Evolutionary conservation across 345 rosid genomes (phyloP).

Genomic region (Jatropha curcas): DNA sequence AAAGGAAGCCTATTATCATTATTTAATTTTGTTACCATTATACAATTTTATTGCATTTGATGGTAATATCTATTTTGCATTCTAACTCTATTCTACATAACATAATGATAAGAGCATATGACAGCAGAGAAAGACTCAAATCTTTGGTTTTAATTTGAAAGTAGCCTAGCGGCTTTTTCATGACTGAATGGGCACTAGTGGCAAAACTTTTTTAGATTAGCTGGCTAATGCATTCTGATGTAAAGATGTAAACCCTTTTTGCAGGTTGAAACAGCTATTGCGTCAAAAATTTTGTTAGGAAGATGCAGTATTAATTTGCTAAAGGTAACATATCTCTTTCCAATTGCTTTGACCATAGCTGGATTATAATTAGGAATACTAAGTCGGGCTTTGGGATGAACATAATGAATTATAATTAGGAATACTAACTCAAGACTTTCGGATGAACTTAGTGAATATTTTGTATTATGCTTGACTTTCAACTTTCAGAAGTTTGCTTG

Average conservation of each 20-base stretch:
- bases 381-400: constrained; percentile 9
- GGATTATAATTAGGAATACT: constrained; percentile 19
- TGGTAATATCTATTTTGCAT: background rate
- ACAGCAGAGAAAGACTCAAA: background rate
- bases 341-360: background rate
- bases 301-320: constrained; percentile 52
- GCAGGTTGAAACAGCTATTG: constrained; percentile 74
- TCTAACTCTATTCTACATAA: background rate
- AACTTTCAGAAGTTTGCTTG: constrained; percentile 64
- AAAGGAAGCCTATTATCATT: background rate
- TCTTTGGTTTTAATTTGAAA: background rate
- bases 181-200: background rate
- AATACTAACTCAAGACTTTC: constrained; percentile 13
- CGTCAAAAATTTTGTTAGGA: constrained; percentile 60
- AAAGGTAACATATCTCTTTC: constrained; percentile 46
- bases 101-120: background rate
- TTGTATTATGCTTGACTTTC: constrained; percentile 21
- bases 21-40: too few relatives aligned
- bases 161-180: background rate
- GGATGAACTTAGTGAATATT: constrained; percentile 18
- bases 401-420: constrained; percentile 17
- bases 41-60: background rate
- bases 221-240: constrained; percentile 4
- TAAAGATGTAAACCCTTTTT: constrained; percentile 6
- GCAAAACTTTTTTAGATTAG: background rate